Percentiles rank a stretch among this genome's conserved stretches.
These are phyloP conservation scores for Ogataea polymorpha DNA, from an alignment of 805 yeast genomes.

Conservation along the genomic window DNA sequence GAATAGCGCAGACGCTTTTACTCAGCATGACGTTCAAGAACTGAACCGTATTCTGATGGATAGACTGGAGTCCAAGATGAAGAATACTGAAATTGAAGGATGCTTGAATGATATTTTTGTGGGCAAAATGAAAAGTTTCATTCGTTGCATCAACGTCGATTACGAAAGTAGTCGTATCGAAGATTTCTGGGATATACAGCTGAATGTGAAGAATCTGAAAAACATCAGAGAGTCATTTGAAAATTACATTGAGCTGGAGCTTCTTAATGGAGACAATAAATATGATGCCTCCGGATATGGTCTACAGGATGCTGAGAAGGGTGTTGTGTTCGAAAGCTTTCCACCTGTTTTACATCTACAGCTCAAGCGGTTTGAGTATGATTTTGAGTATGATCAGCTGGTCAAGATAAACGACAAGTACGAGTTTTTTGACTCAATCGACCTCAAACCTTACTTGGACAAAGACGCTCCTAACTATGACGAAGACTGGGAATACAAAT, in stretches of 20 bases:
- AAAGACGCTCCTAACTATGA: conserved; percentile 42
- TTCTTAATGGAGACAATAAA: conserved; percentile 91
- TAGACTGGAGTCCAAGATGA: conserved; percentile 85
- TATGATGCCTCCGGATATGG: conserved; percentile 90
- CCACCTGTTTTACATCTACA: conserved; percentile 94
- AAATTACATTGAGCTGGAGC: conserved; percentile 84
- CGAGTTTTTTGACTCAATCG: conserved; percentile 82
- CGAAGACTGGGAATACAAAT: conserved; percentile 71
- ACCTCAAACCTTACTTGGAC: conserved; percentile 75
- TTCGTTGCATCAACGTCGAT: conserved; percentile 88
- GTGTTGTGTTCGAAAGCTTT: conserved; percentile 85
- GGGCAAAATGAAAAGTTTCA: conserved; percentile 94
- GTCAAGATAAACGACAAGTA: conserved; percentile 90
- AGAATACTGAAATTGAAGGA: conserved; percentile 77
- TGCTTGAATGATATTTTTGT: conserved; percentile 80
- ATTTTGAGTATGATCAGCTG: conserved; percentile 81
- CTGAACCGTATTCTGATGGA: conserved; percentile 95
- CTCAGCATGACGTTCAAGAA: conserved; percentile 98
- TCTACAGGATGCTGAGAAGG: conserved; percentile 93
- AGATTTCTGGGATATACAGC: conserved; percentile 97
- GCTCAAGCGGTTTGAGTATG: conserved; percentile 91
- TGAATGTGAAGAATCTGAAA: conserved; percentile 82
- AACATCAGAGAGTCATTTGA: conserved; percentile 73
- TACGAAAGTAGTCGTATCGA: conserved; percentile 90
- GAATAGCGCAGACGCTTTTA: conserved; percentile 93